phyloP scores from a whole-genome alignment of 768 basidiomycete genomes.

The Lentinula guzmanii region DNA sequence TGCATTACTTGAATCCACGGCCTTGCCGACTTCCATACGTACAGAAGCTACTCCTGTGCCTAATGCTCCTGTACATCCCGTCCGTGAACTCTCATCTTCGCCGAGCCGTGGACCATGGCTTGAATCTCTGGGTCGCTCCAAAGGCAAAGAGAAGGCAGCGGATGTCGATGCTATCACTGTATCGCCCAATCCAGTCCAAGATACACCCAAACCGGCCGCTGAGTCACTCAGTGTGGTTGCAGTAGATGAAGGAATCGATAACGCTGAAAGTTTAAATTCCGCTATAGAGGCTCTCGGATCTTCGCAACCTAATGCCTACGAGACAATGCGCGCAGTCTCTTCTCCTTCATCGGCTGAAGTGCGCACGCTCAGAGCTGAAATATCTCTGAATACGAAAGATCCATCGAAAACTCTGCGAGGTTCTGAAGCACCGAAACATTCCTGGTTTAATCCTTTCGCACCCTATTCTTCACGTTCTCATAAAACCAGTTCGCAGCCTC shows the following conservation, averaged over 20 bases:
- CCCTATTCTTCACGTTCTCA: constrained; percentile 7
- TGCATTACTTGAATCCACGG: background rate
- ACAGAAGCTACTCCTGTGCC: background rate
- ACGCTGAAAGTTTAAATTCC: background rate
- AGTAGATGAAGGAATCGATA: background rate
- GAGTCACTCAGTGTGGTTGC: background rate
- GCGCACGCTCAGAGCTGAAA: constrained; percentile 1
- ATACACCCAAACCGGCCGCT: background rate
- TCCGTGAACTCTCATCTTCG: background rate
- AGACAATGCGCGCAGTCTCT: background rate
- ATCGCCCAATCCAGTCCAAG: background rate
- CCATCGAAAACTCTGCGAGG: background rate
- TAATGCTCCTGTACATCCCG: background rate
- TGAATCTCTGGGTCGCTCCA: constrained; percentile 22
- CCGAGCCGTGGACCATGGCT: constrained; percentile 23
- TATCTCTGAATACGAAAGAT: constrained; percentile 9
- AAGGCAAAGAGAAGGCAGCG: constrained; percentile 18
- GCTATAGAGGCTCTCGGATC: background rate
- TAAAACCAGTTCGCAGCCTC: constrained; percentile 9
- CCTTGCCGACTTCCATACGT: background rate
- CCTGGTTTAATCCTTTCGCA: constrained; percentile 16
- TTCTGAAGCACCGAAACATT: constrained; percentile 13
- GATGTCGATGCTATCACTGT: constrained; percentile 9
- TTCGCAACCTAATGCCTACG: background rate
- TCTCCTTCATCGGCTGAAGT: background rate